Percentiles rank a stretch among this genome's conserved stretches.
These are phyloP conservation scores for Bipolaris gigantea DNA, from an alignment of 2,329 filamentous ascomycete species.

Conservation along the genomic window DNA sequence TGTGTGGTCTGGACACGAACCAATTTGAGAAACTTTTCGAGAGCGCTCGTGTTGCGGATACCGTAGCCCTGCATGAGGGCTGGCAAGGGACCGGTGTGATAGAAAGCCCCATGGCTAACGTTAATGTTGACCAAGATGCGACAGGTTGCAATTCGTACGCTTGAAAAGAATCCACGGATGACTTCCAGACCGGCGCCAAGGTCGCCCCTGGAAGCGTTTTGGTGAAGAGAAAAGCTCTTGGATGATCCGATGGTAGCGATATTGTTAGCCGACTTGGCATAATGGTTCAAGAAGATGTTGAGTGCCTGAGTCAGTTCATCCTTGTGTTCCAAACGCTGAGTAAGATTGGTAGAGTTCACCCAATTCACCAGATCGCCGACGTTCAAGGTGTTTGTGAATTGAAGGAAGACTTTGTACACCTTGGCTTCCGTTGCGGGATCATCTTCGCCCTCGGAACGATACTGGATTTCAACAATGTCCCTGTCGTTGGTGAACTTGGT, in stretches of 20 bases:
- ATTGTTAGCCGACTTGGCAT: slow-evolving; percentile 46
- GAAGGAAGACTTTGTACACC: slow-evolving; percentile 19
- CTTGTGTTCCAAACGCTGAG: slow-evolving; percentile 46
- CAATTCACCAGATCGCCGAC: slow-evolving; percentile 50
- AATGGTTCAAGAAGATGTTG: slow-evolving; percentile 60
- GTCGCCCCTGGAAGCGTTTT: slow-evolving; percentile 34
- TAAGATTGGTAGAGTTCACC: slow-evolving; percentile 47
- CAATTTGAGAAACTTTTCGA: slow-evolving; percentile 44
- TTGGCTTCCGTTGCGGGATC: slow-evolving; percentile 11
- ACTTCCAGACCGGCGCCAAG: slow-evolving; percentile 58
- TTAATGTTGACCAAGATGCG: slow-evolving; percentile 64
- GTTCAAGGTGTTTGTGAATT: slow-evolving; percentile 19
- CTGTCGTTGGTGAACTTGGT: slow-evolving; percentile 20
- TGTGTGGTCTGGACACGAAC: slow-evolving; percentile 44
- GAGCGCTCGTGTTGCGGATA: slow-evolving; percentile 11
- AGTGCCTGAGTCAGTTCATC: slow-evolving; percentile 57
- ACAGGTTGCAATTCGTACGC: slow-evolving; percentile 59
- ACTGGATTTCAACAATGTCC: slow-evolving; percentile 16
- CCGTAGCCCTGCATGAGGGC: slow-evolving; percentile 26
- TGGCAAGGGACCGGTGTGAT: slow-evolving; percentile 48
- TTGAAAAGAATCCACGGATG: slow-evolving; percentile 62
- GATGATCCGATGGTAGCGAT: slow-evolving; percentile 55
- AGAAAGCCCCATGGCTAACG: slow-evolving; percentile 61
- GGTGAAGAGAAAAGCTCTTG: slow-evolving; percentile 46
- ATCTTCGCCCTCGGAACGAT: slow-evolving; percentile 27